phyloP scores from a whole-genome alignment of 331 rosid genomes.

The Dryas integrifolia region DNA sequence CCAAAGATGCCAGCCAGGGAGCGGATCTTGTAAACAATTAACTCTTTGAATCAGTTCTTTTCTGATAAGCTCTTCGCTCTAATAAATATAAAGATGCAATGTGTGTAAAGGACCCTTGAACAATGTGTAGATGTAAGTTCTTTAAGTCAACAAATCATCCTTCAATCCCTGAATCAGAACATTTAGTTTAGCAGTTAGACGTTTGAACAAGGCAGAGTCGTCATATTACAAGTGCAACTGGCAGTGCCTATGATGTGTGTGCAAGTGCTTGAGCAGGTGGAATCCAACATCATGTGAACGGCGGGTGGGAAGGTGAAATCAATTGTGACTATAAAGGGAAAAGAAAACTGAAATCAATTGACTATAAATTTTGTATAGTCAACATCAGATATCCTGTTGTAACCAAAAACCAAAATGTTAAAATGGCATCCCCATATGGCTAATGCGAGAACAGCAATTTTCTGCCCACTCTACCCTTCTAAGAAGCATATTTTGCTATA shows the following conservation, averaged over 20 bases:
- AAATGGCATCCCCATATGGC: too few species aligned
- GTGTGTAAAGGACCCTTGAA: background rate
- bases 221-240: background rate
- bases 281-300: too few species aligned
- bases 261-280: too few species aligned
- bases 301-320: too few species aligned
- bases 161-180: conserved; percentile 20
- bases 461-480: too few species aligned
- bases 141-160: conserved; percentile 10
- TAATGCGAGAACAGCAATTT: too few species aligned
- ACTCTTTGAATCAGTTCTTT: background rate
- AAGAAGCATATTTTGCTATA: background rate
- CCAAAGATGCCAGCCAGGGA: background rate
- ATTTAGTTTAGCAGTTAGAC: too few species aligned
- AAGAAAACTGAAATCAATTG: too few species aligned
- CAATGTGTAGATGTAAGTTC: conserved; percentile 5
- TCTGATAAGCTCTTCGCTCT: background rate
- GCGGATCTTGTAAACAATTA: conserved; percentile 5
- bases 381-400: too few species aligned
- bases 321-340: too few species aligned
- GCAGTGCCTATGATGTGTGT: background rate
- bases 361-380: too few species aligned
- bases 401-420: too few species aligned
- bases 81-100: background rate
- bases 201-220: background rate